Percentiles rank a stretch among this genome's conserved stretches.
These are phyloP conservation scores for Sphaerosporella brunnea DNA, from an alignment of 495 filamentous ascomycete genomes.

Conservation along the genomic window DNA sequence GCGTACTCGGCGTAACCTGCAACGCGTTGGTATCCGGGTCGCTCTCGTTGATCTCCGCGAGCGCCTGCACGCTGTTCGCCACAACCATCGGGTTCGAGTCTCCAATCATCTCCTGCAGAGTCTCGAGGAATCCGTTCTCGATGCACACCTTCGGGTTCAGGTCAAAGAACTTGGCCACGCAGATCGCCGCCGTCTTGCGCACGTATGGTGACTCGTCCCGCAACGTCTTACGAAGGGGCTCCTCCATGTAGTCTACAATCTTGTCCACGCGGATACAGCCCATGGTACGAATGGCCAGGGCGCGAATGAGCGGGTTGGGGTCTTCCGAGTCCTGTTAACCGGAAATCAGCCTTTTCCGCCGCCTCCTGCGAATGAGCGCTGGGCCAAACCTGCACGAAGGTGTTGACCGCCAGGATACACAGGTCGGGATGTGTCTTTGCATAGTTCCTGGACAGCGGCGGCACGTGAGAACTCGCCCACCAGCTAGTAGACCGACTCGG, in stretches of 20 bases:
- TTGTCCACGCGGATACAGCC: constrained; percentile 97
- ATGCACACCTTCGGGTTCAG: constrained; percentile 79
- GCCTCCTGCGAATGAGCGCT: neutral
- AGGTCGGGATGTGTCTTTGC: constrained; percentile 98
- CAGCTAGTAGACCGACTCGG: no score
- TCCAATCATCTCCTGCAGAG: constrained; percentile 87
- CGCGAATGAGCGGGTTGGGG: constrained; percentile 87
- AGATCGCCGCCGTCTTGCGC: constrained; percentile 93
- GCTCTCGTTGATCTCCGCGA: constrained; percentile 78
- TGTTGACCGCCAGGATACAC: constrained; percentile 97
- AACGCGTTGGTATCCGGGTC: constrained; percentile 81
- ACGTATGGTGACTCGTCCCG: constrained; percentile 97
- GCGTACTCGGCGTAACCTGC: constrained; percentile 54
- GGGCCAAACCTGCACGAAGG: constrained; percentile 59
- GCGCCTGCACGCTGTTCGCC: constrained; percentile 83
- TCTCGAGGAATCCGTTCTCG: constrained; percentile 92
- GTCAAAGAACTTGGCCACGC: constrained; percentile 95
- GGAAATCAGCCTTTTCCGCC: neutral
- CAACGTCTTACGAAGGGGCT: constrained; percentile 87
- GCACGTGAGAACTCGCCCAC: constrained; percentile 15
- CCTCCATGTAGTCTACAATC: constrained; percentile 99
- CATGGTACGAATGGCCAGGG: constrained; percentile 96
- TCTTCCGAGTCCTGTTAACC: constrained; percentile 65
- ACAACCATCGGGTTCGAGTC: constrained; percentile 99
- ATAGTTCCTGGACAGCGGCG: constrained; percentile 58